Evolutionary conservation across 495 filamentous ascomycete species (phyloP).

Genomic region (Ramalina peruviana): DNA sequence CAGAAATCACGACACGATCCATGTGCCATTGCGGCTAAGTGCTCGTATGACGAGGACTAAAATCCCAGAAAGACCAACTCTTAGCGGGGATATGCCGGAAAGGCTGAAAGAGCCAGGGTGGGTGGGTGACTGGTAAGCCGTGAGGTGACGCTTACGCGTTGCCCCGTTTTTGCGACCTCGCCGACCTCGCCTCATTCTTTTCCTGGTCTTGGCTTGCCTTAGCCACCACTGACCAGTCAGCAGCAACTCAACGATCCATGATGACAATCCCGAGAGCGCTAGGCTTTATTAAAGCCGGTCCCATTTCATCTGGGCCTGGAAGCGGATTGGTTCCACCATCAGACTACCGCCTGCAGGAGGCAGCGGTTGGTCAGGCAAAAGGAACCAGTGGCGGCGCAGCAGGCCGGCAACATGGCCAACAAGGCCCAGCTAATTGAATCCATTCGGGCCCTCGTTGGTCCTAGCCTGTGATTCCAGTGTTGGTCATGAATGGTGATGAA

Average conservation of each 20-base stretch:
- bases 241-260: background rate
- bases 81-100: background rate
- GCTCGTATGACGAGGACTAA: conserved; percentile 4
- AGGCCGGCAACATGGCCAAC: background rate
- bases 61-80: too few species aligned
- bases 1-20: conserved; percentile 5
- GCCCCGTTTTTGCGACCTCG: background rate
- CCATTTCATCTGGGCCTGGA: too few species aligned
- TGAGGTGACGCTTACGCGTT: background rate
- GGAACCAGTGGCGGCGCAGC: background rate
- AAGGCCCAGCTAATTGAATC: background rate
- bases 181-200: conserved; percentile 2
- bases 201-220: background rate
- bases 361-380: background rate
- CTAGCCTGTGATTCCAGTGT: background rate
- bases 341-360: conserved; percentile 1
- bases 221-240: background rate
- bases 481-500: background rate
- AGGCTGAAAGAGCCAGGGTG: background rate
- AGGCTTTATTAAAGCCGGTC: background rate
- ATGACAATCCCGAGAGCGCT: background rate
- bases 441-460: conserved; percentile 3
- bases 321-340: background rate
- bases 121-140: background rate
- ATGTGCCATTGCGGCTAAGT: conserved; percentile 13